Conservation (phyloP, 1,139 yeast species). For the Saccharomyces hybrid region DNA sequence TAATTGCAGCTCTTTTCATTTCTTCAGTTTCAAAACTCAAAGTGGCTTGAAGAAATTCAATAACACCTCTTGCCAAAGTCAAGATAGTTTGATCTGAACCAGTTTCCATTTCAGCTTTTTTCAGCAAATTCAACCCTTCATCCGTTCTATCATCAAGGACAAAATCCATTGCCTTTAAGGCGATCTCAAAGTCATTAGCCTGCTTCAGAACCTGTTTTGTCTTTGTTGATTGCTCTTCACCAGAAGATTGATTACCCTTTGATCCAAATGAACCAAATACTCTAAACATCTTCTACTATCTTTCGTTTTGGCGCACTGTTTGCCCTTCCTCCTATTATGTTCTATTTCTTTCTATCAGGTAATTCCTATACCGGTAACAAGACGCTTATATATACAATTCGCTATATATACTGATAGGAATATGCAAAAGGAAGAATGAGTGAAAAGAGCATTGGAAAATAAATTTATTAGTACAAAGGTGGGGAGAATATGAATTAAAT, state of each 20-base stretch:
- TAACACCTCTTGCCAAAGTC: conserved; percentile 76
- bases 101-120: conserved; percentile 36
- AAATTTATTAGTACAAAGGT: neutral
- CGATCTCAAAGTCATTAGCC: conserved; percentile 56
- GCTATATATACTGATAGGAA: neutral
- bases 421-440: neutral
- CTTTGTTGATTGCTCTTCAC: conserved; percentile 18
- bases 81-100: conserved; percentile 50
- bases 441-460: neutral
- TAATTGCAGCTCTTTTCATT: conserved; percentile 67
- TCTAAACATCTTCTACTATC: conserved; percentile 19
- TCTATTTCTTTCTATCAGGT: neutral
- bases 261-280: conserved; percentile 26
- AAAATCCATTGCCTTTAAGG: conserved; percentile 85
- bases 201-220: conserved; percentile 35
- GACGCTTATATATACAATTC: neutral
- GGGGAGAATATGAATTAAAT: neutral
- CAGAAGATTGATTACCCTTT: conserved; percentile 8
- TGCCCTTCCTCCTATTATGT: neutral
- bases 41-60: conserved; percentile 85
- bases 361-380: neutral
- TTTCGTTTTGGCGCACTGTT: neutral
- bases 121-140: conserved; percentile 56
- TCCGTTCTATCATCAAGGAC: conserved; percentile 77
- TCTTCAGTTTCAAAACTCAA: conserved; percentile 86